Percentiles rank a stretch among this genome's conserved stretches.
Conservation (phyloP, 2,329 filamentous ascomycete genomes). For the Scedosporium minutisporum region DNA sequence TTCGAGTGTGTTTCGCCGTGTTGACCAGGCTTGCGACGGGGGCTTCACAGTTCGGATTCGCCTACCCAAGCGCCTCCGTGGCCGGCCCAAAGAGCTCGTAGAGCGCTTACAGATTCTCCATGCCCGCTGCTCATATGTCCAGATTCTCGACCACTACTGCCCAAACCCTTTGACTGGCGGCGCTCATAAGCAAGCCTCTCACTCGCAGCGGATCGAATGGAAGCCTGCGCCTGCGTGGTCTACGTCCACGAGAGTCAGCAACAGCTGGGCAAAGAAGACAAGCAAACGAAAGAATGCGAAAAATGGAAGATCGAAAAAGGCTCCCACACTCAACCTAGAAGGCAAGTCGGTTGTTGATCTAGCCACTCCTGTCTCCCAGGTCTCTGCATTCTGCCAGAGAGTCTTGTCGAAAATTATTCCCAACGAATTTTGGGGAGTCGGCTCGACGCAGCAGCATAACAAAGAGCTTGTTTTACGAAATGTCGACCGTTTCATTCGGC, state of each 20-base stretch:
- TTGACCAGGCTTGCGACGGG: not conserved
- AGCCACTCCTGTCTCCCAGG: slow-evolving; percentile 55
- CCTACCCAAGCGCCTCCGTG: slow-evolving; percentile 60
- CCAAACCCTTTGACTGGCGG: slow-evolving; percentile 27
- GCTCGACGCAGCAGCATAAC: slow-evolving; percentile 47
- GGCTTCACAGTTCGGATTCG: not conserved
- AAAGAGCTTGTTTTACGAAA: slow-evolving; percentile 49
- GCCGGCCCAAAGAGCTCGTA: slow-evolving; percentile 48
- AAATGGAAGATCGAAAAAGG: not conserved
- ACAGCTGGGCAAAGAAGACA: not conserved
- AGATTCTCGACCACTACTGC: slow-evolving; percentile 74
- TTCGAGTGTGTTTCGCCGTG: slow-evolving; percentile 6
- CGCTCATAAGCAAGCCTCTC: slow-evolving; percentile 2
- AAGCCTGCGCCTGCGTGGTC: not conserved
- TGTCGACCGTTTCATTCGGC: slow-evolving; percentile 66
- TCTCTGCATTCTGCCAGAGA: slow-evolving; percentile 82
- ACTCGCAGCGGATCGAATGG: not conserved
- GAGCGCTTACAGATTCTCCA: slow-evolving; percentile 62
- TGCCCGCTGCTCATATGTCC: slow-evolving; percentile 65
- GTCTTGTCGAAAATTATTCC: slow-evolving; percentile 67
- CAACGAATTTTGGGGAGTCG: slow-evolving; percentile 60
- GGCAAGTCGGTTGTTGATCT: slow-evolving; percentile 48
- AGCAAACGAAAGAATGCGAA: not conserved
- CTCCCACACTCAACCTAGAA: not conserved
- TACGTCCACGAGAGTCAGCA: not conserved